Base-by-base conservation (phyloP, 768 basidiomycete species). In the Podaxis mareebaensis region DNA sequence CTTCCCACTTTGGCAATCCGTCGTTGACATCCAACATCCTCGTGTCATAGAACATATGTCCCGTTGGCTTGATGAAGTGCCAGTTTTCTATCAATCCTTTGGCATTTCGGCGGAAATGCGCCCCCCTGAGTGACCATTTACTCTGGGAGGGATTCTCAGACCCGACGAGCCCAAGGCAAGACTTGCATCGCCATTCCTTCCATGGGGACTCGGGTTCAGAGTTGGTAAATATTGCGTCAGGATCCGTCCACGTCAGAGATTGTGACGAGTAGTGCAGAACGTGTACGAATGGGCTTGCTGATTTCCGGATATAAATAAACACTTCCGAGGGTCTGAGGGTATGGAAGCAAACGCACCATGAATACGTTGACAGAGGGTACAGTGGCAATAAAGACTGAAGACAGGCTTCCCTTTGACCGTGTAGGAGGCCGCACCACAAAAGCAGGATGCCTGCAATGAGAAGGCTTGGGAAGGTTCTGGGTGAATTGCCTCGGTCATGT, bases 41-140 rank as follows among this genome's bases (percentile, higher is more conserved):
- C 15, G 88, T 89, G 12, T 76, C 84, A 65, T 89, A 90, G 73
- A 88, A 91, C 5, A 85, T 85, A 69, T 89, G 87, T 0, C 75
- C 84, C 0, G 86, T 89, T 0, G 89, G 90, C 68, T 82, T 83
- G 51, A 88, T 71, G n/a, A 71, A 64, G 2, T 85, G 83, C 83
- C 84, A 85, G 52, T 78, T 72, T 48, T 81, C 73, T 57, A 87
- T 57, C 24, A 44, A 12, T 0, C 24, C 56, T 15, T 15, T 0
- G 15, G 54, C 38, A 40, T 56, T 22, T 40, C 54, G 1, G 8
- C 36, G 54, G 39, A 56, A 56, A 36, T 39, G 36, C 2, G 54
- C 54, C 20, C 54, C 54, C 5, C 39, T 56, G 13, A 40, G 33
- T 17, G 54, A 56, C 54, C 54, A 56, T 39, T 5, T 56, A 13